Percentiles rank a stretch among this genome's conserved stretches.
phyloP scores from a whole-genome alignment of 148 eudicot species.

The Chenopodium formosanum region DNA sequence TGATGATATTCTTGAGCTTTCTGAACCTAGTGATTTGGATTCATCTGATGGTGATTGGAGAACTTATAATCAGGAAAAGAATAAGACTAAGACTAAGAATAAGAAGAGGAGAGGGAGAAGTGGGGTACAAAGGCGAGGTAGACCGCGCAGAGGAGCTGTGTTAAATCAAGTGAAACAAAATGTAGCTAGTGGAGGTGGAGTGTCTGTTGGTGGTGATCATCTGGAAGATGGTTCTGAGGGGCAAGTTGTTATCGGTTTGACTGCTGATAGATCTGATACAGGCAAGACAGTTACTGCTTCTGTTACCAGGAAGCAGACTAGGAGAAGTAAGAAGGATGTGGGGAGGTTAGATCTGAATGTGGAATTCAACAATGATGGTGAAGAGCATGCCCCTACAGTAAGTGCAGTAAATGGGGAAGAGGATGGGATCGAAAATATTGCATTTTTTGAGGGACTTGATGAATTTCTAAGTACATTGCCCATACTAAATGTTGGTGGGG shows the following conservation, averaged over 20 bases:
- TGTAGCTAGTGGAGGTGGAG: constrained; percentile 17
- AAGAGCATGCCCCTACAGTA: constrained; percentile 46
- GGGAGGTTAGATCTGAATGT: constrained; percentile 66
- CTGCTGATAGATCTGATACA: constrained; percentile 25
- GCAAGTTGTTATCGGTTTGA: constrained; percentile 28
- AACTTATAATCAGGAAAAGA: constrained; percentile 22
- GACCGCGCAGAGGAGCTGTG: constrained; percentile 14
- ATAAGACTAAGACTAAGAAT: constrained; percentile 31
- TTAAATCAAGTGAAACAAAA: constrained; percentile 14
- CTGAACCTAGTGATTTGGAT: constrained; percentile 60
- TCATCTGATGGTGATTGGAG: constrained; percentile 62
- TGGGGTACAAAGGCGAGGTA: constrained; percentile 24
- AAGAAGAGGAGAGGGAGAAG: constrained; percentile 18
- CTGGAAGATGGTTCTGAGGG: constrained; percentile 16
- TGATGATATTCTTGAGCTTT: constrained; percentile 37
- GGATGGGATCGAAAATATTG: constrained; percentile 42
- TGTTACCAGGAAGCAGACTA: constrained; percentile 49
- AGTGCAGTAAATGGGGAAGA: constrained; percentile 42
- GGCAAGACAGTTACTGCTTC: constrained; percentile 30
- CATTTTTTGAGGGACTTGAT: constrained; percentile 48
- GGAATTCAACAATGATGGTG: constrained; percentile 59
- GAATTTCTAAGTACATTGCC: constrained; percentile 51
- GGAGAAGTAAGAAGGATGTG: constrained; percentile 40
- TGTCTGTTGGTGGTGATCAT: constrained; percentile 21
- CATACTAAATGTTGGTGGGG: constrained; percentile 49